These are phyloP conservation scores for Fagopyrum esculentum DNA, from an alignment of 148 eudicot species.

Conservation along the genomic window DNA sequence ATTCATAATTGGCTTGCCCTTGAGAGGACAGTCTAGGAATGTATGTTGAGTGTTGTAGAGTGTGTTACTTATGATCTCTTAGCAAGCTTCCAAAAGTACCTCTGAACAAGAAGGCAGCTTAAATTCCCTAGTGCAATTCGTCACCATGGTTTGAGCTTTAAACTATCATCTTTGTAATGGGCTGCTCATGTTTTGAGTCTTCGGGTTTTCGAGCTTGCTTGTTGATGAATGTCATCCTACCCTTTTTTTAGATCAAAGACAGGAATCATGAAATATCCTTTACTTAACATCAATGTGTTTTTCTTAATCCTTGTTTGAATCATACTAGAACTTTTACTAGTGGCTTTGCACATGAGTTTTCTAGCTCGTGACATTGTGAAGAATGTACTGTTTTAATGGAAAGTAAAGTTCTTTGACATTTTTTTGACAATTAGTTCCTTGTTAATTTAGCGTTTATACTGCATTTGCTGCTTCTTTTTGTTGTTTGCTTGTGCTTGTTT, in stretches of 20 bases:
- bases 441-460: no score
- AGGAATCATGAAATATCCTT: neutral
- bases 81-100: slow-evolving; percentile 10
- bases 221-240: slow-evolving; percentile 1
- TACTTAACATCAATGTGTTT: neutral
- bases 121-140: neutral
- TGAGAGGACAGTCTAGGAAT: no score
- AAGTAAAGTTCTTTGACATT: neutral
- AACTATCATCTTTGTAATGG: neutral
- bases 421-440: neutral
- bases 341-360: slow-evolving; percentile 1
- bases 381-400: neutral
- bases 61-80: no score
- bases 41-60: no score
- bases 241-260: neutral
- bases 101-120: slow-evolving; percentile 12
- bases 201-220: neutral
- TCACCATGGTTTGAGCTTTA: neutral
- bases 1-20: no score
- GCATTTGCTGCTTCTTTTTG: neutral
- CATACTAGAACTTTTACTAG: neutral
- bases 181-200: neutral
- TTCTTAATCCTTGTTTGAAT: neutral
- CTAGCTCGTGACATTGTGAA: slow-evolving; percentile 10
- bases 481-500: neutral